phyloP scores from a whole-genome alignment of 176 grass and related monocot species.

The Eleusine indica region DNA sequence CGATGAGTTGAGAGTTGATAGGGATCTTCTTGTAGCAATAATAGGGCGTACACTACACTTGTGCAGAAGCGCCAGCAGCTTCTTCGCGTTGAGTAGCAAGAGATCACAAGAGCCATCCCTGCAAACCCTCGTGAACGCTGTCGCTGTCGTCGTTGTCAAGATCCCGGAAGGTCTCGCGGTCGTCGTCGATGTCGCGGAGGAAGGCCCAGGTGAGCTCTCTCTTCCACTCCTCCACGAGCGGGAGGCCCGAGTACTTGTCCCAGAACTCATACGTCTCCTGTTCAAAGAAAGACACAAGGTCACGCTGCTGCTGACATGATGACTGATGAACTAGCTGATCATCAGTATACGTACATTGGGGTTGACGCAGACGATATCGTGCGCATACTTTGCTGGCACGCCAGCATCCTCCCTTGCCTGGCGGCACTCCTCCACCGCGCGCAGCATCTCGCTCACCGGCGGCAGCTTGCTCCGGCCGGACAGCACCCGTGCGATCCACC shows the following conservation, averaged over 20 bases:
- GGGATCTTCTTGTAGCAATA: not conserved
- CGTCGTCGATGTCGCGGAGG: rapidly evolving
- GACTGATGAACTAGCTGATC: too few relatives aligned
- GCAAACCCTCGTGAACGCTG: not conserved
- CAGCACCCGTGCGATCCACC: too few relatives aligned
- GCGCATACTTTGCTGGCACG: too few relatives aligned
- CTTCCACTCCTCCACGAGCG: conserved; percentile 33
- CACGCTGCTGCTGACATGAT: too few relatives aligned
- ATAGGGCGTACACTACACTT: too few relatives aligned
- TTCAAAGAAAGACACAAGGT: not conserved
- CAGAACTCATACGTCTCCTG: conserved; percentile 31
- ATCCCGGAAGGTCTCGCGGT: conserved; percentile 37
- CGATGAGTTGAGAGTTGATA: too few relatives aligned
- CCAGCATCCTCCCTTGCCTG: too few relatives aligned
- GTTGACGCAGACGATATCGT: too few relatives aligned
- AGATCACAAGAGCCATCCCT: not conserved
- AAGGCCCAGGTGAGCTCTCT: not conserved
- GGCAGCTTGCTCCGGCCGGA: too few relatives aligned
- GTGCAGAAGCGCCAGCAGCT: not conserved
- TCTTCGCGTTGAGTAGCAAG: not conserved
- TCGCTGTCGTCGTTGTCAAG: not conserved
- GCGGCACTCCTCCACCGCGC: too few relatives aligned
- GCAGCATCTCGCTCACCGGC: too few relatives aligned
- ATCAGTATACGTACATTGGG: too few relatives aligned
- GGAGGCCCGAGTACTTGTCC: conserved; percentile 20